Evolutionary conservation across 2,329 filamentous ascomycete genomes (phyloP).

Genomic region (Zymoseptoria pseudotritici): DNA sequence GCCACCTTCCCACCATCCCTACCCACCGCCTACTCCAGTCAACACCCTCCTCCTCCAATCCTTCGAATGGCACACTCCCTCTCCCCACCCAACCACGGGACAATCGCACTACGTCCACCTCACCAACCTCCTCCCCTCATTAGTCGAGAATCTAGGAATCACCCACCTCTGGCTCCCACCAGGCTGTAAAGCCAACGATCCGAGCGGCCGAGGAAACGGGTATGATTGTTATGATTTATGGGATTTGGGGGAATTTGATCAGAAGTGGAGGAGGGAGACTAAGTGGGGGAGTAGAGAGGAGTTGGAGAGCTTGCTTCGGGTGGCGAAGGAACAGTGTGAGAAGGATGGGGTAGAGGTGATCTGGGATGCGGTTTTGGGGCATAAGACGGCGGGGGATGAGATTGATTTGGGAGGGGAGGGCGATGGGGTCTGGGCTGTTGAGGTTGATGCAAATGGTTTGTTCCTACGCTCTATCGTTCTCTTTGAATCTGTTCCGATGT

Average conservation of each 20-base stretch:
- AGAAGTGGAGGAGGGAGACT: slow-evolving; percentile 55
- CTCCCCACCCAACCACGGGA: slow-evolving; percentile 15
- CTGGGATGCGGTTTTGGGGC: slow-evolving; percentile 66
- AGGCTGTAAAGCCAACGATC: slow-evolving; percentile 59
- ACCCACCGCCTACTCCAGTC: slow-evolving; percentile 14
- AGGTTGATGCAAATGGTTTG: slow-evolving; percentile 47
- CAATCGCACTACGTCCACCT: slow-evolving; percentile 41
- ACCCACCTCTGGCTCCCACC: slow-evolving; percentile 61
- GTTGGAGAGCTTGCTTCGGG: slow-evolving; percentile 45
- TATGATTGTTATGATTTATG: slow-evolving; percentile 58
- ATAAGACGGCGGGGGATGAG: slow-evolving; percentile 61
- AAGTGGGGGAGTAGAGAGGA: slow-evolving; percentile 65
- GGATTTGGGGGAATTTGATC: slow-evolving; percentile 66
- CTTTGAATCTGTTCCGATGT: no score
- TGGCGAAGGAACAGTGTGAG: slow-evolving; percentile 38
- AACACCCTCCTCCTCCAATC: slow-evolving; percentile 55
- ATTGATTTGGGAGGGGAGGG: slow-evolving; percentile 25
- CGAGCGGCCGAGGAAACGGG: slow-evolving; percentile 50
- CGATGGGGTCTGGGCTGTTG: slow-evolving; percentile 55
- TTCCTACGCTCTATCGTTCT: no score
- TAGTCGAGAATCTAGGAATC: slow-evolving; percentile 46
- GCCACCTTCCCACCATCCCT: neutral
- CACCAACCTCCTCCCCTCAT: slow-evolving; percentile 18
- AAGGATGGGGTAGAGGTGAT: slow-evolving; percentile 48
- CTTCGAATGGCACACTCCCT: slow-evolving; percentile 62